Percentiles rank a stretch among this genome's conserved stretches.
Evolutionary conservation across 148 eudicot species (phyloP).

Genomic region (Spergularia bocconei): DNA sequence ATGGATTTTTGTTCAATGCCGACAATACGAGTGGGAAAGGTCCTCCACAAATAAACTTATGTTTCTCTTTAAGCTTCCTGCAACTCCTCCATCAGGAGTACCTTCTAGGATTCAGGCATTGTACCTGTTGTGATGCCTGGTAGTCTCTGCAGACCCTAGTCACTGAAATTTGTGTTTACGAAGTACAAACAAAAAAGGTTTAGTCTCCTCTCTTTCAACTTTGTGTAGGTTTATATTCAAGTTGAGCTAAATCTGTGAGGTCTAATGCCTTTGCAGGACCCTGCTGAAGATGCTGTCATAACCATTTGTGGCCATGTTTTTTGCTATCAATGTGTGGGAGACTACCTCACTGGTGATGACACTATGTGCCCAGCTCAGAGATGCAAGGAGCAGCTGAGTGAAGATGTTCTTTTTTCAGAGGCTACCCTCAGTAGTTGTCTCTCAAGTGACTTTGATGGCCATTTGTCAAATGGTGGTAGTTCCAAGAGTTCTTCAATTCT

Average conservation of each 20-base stretch:
- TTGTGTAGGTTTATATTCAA: neutral
- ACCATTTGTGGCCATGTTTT: conserved; percentile 91
- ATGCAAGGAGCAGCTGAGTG: conserved; percentile 78
- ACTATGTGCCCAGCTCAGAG: conserved; percentile 69
- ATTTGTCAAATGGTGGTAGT: conserved; percentile 34
- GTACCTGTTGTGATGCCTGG: neutral
- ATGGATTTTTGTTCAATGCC: neutral
- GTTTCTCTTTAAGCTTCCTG: neutral
- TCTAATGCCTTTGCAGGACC: conserved; percentile 56
- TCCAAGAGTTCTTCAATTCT: conserved; percentile 48
- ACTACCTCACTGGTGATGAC: conserved; percentile 74
- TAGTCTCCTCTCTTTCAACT: neutral
- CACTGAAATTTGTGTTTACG: neutral
- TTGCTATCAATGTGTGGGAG: conserved; percentile 91
- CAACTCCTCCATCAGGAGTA: neutral
- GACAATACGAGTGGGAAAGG: neutral
- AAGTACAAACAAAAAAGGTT: neutral
- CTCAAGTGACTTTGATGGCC: conserved; percentile 49
- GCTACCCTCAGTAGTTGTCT: conserved; percentile 68
- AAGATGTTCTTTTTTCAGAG: conserved; percentile 70
- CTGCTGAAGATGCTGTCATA: conserved; percentile 92
- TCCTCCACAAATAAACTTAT: neutral
- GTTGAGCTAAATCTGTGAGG: conserved; percentile 15
- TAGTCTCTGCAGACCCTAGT: neutral
- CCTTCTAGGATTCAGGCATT: neutral